Evolutionary conservation across 192 early-diverging fungal genomes (phyloP), one percentile per base, ranked within the genome.

Genomic region (Lobosporangium transversale): DNA sequence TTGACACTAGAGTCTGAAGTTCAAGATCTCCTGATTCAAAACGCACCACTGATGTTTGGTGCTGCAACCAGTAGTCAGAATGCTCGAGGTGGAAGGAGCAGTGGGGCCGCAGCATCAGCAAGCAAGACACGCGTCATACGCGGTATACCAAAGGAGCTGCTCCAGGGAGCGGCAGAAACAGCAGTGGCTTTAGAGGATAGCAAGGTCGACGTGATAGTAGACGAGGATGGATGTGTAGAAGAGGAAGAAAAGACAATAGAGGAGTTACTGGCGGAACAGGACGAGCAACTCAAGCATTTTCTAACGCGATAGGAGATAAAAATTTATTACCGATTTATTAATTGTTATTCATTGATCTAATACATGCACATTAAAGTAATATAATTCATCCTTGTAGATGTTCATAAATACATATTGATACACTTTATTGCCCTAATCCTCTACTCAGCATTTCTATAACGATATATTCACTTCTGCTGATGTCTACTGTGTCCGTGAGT

Each of bases 1-100:
- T 60, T 75, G 63, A 75, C 48, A 4, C 63, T 75, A 18, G 71
- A 75, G 31, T 75, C 71, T 17, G 71, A 75, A 33, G 71, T 75
- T n/a, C 63, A 75, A 30, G 55, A 52, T 24, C 20, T 75, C 1
- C 27, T 75, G 35, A 60, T 75, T 26, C 71, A 75, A 30, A 45
- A 27, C 21, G 35, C 62, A 0, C 58, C 63, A 4, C 14, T 66
- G 57, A 58, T 65, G 56, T 66, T 65, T 61, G 50, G 42, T 6
- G 20, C 32, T 21, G 8, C 53, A 20, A 44, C 7, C 18, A 45
- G 30, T 9, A 42, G 37, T 20, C 23, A 49, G 14, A 48, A 48
- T 26, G 31, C 17, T 50, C 33, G 69, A 17, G 32, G 58, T 29
- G 43, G 62, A 11, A 53, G 30, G 27, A 27, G 54, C 6, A 21